Evolutionary conservation across 345 rosid genomes (phyloP), one percentile per base, ranked within the genome.

Genomic region (Geranium rotundifolium): DNA sequence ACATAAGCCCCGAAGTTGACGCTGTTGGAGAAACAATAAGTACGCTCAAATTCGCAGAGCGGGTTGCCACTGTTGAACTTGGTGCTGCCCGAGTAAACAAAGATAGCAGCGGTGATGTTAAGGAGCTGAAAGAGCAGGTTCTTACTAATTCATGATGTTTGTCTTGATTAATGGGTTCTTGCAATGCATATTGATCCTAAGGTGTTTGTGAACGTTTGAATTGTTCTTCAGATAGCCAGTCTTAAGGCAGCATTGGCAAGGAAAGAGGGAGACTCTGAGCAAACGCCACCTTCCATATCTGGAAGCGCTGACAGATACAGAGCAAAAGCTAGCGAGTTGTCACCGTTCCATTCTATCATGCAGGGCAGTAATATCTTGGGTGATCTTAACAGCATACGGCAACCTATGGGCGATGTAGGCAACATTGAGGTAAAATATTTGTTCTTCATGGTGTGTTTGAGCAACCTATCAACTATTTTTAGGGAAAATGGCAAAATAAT

Each of bases 31-130:
- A 92, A 76, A 89, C 98, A 59, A 82, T 92, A 66, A 92, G 98
- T 66, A 92, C 98, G 23, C 81, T 93, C 34, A 93, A 92, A 72
- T 93, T 93, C 78, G 97, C 99, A 17, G 99, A 93, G 81, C 77
- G 99, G 63, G 97, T 93, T 41, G 93, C 99, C 54, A 87, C 97
- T 0, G 95, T 93, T 62, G 97, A 92, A 71, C 87, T 92, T 16
- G 99, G 97, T 67, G 90, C 97, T 57, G 96, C 99, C 60, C 82
- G 80, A 70, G 91, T 87, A 60, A 92, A 92, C 80, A 90, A 81
- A 75, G 95, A 83, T 60, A 64, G 72, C 41, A 34, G 41, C 67
- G 31, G 84, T 4, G 97, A 90, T 72, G 91, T 92, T 61, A 92
- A 83, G 67, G 97, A 89, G 65, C 95, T 92, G 68, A 90, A 82